These are phyloP conservation scores for Lineolata rhizophorae DNA, from an alignment of 495 filamentous ascomycete genomes.

Conservation along the genomic window DNA sequence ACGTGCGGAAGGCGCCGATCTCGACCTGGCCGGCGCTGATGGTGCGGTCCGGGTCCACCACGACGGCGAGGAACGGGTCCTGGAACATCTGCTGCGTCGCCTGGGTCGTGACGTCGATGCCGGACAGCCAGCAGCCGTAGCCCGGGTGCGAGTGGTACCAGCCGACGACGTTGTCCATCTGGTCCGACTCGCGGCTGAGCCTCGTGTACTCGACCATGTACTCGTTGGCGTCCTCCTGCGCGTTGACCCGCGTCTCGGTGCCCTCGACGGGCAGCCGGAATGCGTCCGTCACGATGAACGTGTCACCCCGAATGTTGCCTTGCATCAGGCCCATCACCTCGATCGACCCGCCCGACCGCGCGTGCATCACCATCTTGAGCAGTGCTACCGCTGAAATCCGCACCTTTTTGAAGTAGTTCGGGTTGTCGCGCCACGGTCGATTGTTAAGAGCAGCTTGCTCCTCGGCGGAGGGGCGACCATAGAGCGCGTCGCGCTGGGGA, in stretches of 20 bases:
- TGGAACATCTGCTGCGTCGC: constrained; percentile 55
- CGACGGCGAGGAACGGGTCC: constrained; percentile 88
- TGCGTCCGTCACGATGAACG: constrained; percentile 84
- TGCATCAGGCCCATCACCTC: constrained; percentile 99
- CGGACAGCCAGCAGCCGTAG: constrained; percentile 94
- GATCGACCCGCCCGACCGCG: constrained; percentile 69
- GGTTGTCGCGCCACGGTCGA: constrained; percentile 63
- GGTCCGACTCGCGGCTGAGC: constrained; percentile 44
- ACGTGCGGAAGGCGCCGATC: constrained; percentile 91
- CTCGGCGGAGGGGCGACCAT: constrained; percentile 46
- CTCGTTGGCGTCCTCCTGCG: constrained; percentile 84
- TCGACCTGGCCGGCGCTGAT: constrained; percentile 90
- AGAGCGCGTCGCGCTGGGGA: constrained; percentile 72
- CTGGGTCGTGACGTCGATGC: constrained; percentile 87
- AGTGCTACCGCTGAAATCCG: constrained; percentile 86
- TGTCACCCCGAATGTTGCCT: constrained; percentile 64
- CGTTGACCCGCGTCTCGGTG: constrained; percentile 94
- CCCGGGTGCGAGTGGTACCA: constrained; percentile 99
- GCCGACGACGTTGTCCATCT: constrained; percentile 78
- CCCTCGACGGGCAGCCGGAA: constrained; percentile 91
- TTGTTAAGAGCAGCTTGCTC: constrained; percentile 38
- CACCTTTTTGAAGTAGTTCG: constrained; percentile 76
- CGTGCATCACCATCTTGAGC: constrained; percentile 99
- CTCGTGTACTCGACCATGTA: constrained; percentile 79
- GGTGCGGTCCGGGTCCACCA: constrained; percentile 93